Base-by-base conservation (phyloP, 2,329 filamentous ascomycete genomes). In the Calonectria pauciramosa region DNA sequence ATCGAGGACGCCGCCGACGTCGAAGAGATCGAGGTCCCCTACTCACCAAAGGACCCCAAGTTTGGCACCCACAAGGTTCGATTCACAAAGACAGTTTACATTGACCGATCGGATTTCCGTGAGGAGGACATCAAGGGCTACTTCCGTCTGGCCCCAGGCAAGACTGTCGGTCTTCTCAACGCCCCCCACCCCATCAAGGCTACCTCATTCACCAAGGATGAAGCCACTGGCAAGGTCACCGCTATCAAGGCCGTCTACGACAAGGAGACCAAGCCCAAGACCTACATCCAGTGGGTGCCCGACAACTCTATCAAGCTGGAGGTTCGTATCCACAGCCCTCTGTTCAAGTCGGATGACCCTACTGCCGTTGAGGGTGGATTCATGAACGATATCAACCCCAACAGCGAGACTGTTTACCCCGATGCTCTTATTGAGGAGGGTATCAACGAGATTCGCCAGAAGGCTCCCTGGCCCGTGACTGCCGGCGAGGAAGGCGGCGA, bases 311-410 rank as follows among this genome's bases (percentile, higher is more conserved):
- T 89, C 18, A 92, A 92, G 78, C 93, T 93, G 16, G 94, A 96
- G 84, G 94, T 92, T 52, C 94, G 96, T 73, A 89, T 97, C 63
- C 93, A 97, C 86, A 94, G 95, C 83, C 88, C 92, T 4, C 90
- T 99, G 0, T 98, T 98, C 91, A 96, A 95, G 84, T 95, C 93
- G 5, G 93, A 96, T 63, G 94, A 97, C 81, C 96, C 96, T 3
- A 93, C 93, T 49, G 91, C 93, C 14, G 93, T 93, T 4, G 92
- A 93, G 63, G 95, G 94, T 20, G 95, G 95, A 3, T 98, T 96
- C 86, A 86, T 98, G 68, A 92, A 93, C 69, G 94, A 98, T 80
- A 90, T 99, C 79, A 97, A 97, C 83, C 94, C 95, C 0, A 90
- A 96, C 60, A 96, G 94, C 73, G 95, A 98, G 86, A 88, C 95